Evolutionary conservation across 1,284 basidiomycete genomes (phyloP), one percentile per base, ranked within the genome.

Genomic region (Marasmius oreades): DNA sequence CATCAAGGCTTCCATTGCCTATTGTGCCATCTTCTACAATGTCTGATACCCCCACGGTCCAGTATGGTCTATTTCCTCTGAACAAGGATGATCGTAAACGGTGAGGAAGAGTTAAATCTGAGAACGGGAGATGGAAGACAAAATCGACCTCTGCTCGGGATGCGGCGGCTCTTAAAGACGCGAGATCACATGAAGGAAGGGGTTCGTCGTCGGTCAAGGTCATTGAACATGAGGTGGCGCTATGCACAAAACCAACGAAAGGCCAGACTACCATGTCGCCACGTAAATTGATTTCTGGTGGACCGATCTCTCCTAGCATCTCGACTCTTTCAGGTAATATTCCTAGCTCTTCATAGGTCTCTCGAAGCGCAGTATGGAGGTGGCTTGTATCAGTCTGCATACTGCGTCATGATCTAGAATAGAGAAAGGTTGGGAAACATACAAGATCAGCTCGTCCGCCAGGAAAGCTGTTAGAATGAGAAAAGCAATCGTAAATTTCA

Each of bases 331-430:
- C 64, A 6, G 81, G 76, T 26, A 66, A 62, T 51, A 92, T 77
- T 7, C 86, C 87, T 33, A 91, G 69, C 67, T 92, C 90, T 67
- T 92, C 90, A 28, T 79, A 71, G 0, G 87, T 86, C 70, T 92
- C 90, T 55, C 90, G 75, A 31, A 91, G 67, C 11, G 88, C 90
- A 3, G 84, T 75, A 34, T 76, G 73, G 18, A 82, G 63, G 42
- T 83, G 74, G 2, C 81, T 81, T 26, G 64, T 56, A 64, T 89
- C 86, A 55, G 71, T 77, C 88, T 86, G 63, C n/a, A 28, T 16
- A 39, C 36, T 5, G 26, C 23, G 57, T 59, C 61, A 53, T 46
- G 26, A 20, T 23, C 26, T 24, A 43, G 11, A n/a, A 8, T 46
- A 39, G 37, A 43, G 43, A 51, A 24, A 34, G n/a, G 20, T 8